phyloP scores from a whole-genome alignment of 768 basidiomycete genomes.

The Amylocystis lapponica region DNA sequence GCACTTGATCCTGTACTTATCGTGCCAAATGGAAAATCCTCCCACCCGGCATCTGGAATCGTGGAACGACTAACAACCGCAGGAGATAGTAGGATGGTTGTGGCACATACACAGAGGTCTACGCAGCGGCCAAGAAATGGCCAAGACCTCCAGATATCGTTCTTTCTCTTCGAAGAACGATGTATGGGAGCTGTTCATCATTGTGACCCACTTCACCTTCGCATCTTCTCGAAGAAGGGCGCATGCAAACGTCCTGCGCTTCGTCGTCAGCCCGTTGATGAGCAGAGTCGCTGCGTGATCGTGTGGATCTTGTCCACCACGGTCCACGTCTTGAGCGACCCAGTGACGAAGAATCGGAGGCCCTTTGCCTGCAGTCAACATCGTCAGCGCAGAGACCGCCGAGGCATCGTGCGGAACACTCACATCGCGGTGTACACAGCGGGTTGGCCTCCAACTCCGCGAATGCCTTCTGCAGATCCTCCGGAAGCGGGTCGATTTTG shows the following conservation, averaged over 20 bases:
- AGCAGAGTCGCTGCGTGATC: constrained; percentile 29
- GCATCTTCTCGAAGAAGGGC: constrained; percentile 33
- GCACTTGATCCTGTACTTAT: no score
- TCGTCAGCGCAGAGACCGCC: no score
- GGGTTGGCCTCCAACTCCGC: constrained; percentile 35
- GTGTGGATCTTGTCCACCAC: constrained; percentile 38
- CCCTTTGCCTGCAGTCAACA: constrained; percentile 19
- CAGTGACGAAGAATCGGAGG: constrained; percentile 35
- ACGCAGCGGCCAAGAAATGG: constrained; percentile 27
- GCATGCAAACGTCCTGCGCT: constrained; percentile 32
- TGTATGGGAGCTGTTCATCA: constrained; percentile 39
- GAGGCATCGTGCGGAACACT: no score
- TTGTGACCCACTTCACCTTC: constrained; percentile 39
- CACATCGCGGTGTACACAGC: constrained; percentile 47
- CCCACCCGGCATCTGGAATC: no score
- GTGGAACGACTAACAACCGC: no score
- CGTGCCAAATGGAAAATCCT: no score
- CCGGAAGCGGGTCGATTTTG: constrained; percentile 39
- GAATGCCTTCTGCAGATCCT: constrained; percentile 29
- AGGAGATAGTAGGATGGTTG: no score
- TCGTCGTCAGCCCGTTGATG: constrained; percentile 39
- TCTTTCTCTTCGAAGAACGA: constrained; percentile 39
- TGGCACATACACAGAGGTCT: no score
- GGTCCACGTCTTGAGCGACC: constrained; percentile 41
- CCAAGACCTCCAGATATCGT: constrained; percentile 34